A percentile compares a stretch with the other conserved stretches of the same genome.
Conservation (phyloP, 257 asterid genomes). For the Haberlea rhodopensis region DNA sequence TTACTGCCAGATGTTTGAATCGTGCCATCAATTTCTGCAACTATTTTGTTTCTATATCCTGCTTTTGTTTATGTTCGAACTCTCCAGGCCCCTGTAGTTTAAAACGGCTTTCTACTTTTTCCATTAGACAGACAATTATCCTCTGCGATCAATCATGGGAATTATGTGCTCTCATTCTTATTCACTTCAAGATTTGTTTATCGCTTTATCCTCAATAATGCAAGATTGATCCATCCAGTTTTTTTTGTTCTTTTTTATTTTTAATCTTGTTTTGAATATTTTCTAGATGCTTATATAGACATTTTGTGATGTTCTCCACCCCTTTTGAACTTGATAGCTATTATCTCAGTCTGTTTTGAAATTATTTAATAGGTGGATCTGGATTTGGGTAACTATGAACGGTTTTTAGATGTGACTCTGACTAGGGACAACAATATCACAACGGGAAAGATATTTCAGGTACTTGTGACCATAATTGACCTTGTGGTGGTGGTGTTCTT, state of each 20-base stretch:
- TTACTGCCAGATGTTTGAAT: neutral
- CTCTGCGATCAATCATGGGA: slow-evolving; percentile 2
- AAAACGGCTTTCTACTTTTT: neutral
- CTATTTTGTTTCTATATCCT: neutral
- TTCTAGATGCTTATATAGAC: slow-evolving; percentile 1
- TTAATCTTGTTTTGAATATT: neutral
- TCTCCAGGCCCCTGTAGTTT: no score
- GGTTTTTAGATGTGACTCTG: slow-evolving; percentile 88
- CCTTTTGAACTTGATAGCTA: slow-evolving; percentile 16
- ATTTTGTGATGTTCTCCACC: slow-evolving; percentile 1
- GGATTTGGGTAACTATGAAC: slow-evolving; percentile 93
- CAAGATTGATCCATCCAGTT: neutral
- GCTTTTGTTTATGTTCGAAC: neutral
- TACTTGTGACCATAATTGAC: slow-evolving; percentile 26
- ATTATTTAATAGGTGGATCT: slow-evolving; percentile 76
- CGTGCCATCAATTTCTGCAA: neutral
- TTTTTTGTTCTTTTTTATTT: neutral
- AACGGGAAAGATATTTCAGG: slow-evolving; percentile 98
- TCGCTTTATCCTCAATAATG: neutral
- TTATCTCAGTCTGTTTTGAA: slow-evolving; percentile 13
- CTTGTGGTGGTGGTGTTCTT: slow-evolving; percentile 5
- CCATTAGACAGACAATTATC: neutral
- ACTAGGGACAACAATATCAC: slow-evolving; percentile 96
- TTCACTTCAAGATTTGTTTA: neutral
- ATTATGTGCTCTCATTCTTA: neutral